These are phyloP conservation scores for Xylaria intraflava DNA, from an alignment of 495 filamentous ascomycete species.

Conservation along the genomic window DNA sequence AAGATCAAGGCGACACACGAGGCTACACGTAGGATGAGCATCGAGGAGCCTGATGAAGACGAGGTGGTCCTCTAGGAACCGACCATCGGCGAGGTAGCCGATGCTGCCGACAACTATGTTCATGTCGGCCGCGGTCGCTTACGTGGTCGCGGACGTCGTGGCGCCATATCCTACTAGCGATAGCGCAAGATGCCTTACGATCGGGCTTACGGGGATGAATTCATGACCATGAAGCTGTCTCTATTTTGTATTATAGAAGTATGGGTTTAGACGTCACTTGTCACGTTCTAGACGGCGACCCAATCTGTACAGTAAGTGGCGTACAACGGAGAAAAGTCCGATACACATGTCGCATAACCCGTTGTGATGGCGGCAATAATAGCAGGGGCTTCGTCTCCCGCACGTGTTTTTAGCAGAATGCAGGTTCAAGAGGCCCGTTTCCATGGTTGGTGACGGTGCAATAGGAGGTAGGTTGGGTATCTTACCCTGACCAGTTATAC, in stretches of 20 bases:
- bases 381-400: too few relatives aligned
- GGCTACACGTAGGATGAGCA: conserved; percentile 47
- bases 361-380: not conserved
- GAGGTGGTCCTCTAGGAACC: conserved; percentile 34
- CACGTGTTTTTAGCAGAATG: too few relatives aligned
- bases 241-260: not conserved
- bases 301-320: not conserved
- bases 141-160: not conserved
- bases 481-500: too few relatives aligned
- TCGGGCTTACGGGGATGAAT: not conserved
- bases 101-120: not conserved
- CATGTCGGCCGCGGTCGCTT: not conserved
- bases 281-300: not conserved
- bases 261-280: not conserved
- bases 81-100: not conserved
- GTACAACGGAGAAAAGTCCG: not conserved
- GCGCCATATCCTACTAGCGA: not conserved
- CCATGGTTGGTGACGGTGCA: too few relatives aligned
- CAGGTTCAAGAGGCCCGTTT: too few relatives aligned
- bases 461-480: too few relatives aligned
- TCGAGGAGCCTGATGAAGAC: conserved; percentile 52
- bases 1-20: conserved; percentile 44
- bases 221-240: not conserved
- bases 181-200: not conserved
- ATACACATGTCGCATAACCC: not conserved